A percentile compares a stretch with the other conserved stretches of the same genome.
These are phyloP conservation scores for Euphorbia celastroides DNA, from an alignment of 441 rosid genomes.

Conservation along the genomic window DNA sequence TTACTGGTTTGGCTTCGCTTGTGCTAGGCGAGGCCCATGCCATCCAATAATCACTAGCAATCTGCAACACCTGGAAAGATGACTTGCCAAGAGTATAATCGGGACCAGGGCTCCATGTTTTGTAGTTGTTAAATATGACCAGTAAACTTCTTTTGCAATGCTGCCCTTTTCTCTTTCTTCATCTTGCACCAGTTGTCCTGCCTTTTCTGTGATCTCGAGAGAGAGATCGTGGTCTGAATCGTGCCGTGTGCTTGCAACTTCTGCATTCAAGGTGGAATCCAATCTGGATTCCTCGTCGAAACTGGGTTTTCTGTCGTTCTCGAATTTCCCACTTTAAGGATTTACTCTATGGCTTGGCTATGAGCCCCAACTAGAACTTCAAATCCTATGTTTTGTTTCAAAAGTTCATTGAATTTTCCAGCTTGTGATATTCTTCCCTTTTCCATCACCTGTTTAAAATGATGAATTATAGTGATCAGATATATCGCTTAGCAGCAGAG, in stretches of 20 bases:
- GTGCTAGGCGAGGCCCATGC: constrained; percentile 89
- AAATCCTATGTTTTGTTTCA: constrained; percentile 79
- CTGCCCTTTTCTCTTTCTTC: constrained; percentile 95
- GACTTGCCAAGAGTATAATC: constrained; percentile 74
- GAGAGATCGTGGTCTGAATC: constrained; percentile 54
- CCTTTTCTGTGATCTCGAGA: constrained; percentile 49
- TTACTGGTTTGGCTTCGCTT: constrained; percentile 40
- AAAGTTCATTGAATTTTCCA: constrained; percentile 70
- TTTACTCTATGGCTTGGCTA: constrained; percentile 69
- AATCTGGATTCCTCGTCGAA: constrained; percentile 35
- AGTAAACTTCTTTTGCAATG: constrained; percentile 85
- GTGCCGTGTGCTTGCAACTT: constrained; percentile 32
- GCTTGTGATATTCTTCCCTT: constrained; percentile 90
- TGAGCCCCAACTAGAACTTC: constrained; percentile 93
- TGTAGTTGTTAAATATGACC: constrained; percentile 68
- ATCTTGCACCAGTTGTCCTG: constrained; percentile 85
- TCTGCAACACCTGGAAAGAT: constrained; percentile 75
- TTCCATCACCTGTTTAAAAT: constrained; percentile 78
- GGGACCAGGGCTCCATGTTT: constrained; percentile 84
- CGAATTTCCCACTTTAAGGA: constrained; percentile 54
- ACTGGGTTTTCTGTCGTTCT: constrained; percentile 34
- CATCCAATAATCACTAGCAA: constrained; percentile 97
- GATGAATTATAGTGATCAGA: too few species aligned
- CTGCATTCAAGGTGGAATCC: constrained; percentile 35
- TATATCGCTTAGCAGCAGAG: not conserved